phyloP scores from a whole-genome alignment of 208 protist genomes.

The Acanthamoeba castellanii region DNA sequence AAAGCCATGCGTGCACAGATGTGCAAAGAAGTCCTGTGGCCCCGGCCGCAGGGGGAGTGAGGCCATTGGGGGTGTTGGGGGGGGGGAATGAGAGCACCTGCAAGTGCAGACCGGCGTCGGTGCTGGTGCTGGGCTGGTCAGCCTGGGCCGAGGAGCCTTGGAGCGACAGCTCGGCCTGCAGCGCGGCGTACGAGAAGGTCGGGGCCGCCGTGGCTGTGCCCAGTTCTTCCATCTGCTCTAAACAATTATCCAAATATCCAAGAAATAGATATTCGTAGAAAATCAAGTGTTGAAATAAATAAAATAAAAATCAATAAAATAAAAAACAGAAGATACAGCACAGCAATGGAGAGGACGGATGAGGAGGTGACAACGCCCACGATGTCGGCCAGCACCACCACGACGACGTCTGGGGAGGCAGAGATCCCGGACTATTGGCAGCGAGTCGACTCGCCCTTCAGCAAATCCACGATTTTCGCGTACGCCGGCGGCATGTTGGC shows the following conservation, averaged over 20 bases:
- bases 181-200: no score
- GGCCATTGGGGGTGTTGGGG: background rate
- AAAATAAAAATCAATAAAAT: background rate
- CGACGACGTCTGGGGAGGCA: no score
- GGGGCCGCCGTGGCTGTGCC: background rate
- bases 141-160: no score
- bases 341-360: background rate
- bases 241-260: background rate
- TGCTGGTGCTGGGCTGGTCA: no score
- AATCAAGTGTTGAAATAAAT: background rate
- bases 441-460: slow-evolving; percentile 7
- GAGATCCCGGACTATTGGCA: slow-evolving; percentile 8
- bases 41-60: background rate
- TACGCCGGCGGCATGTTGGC: slow-evolving; percentile 9
- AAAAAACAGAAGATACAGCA: background rate
- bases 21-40: background rate
- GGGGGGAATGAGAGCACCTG: background rate
- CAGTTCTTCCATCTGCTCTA: background rate
- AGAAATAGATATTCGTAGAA: background rate
- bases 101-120: no score
- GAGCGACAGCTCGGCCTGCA: no score
- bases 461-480: background rate
- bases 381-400: background rate
- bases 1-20: background rate
- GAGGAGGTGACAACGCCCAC: background rate